A percentile compares a stretch with the other conserved stretches of the same genome.
phyloP scores from a whole-genome alignment of 305 asterid species.

The Fraxinus sp. region DNA sequence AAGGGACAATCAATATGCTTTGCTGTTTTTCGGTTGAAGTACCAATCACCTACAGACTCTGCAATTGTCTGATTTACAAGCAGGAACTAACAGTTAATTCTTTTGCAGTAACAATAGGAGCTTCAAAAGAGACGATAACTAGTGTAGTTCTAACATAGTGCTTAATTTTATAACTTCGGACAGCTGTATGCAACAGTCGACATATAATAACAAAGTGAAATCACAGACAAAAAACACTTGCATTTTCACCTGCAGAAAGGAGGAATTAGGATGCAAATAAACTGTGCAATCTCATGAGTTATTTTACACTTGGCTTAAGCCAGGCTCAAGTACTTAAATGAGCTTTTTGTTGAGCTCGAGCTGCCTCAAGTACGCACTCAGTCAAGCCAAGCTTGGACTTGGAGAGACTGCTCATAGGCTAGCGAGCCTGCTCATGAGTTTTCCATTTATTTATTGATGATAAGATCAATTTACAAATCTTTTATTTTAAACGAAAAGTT shows the following conservation, averaged over 20 bases:
- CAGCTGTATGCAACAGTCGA: neutral
- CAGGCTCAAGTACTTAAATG: neutral
- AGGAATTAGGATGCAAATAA: neutral
- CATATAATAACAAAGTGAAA: neutral
- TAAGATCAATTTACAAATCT: neutral
- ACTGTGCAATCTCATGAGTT: neutral
- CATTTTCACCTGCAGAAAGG: neutral
- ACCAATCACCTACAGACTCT: slow-evolving; percentile 90
- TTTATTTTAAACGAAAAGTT: neutral
- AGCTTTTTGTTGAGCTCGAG: neutral
- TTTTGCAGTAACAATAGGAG: neutral
- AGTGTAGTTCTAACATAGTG: slow-evolving; percentile 7
- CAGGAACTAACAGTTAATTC: neutral
- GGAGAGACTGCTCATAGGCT: neutral
- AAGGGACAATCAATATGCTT: slow-evolving; percentile 64
- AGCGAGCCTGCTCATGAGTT: neutral
- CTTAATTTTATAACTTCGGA: neutral
- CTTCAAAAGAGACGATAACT: neutral
- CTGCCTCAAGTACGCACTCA: neutral
- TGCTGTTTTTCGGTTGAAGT: slow-evolving; percentile 59
- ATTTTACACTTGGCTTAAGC: neutral
- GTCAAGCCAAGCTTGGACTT: neutral
- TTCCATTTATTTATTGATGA: neutral
- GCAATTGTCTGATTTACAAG: slow-evolving; percentile 67
- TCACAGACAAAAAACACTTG: neutral